Evolutionary conservation across 192 early-diverging fungal species (phyloP).

Genomic region (Phycomyces blakesleeanus): DNA sequence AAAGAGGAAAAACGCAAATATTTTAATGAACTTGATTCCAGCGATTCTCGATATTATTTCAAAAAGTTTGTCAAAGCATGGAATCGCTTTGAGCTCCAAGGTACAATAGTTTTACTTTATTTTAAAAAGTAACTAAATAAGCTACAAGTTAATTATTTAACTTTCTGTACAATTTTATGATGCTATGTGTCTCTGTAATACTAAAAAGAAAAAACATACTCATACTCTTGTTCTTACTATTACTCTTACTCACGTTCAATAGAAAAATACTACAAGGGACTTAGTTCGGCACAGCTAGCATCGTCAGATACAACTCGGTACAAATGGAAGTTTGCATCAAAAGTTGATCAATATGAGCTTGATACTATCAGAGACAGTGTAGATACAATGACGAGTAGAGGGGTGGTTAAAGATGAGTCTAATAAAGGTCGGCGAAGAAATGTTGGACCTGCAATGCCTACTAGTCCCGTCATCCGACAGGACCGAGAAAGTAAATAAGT

Average conservation of each 20-base stretch:
- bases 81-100: constrained; percentile 70
- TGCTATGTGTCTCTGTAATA: too few relatives aligned
- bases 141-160: too few relatives aligned
- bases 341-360: constrained; percentile 47
- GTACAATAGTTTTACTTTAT: constrained; percentile 33
- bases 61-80: constrained; percentile 83
- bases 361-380: constrained; percentile 55
- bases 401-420: neutral
- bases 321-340: constrained; percentile 69
- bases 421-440: neutral
- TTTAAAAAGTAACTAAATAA: too few relatives aligned
- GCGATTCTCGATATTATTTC: constrained; percentile 71
- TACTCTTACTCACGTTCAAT: neutral
- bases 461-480: neutral
- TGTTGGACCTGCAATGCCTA: constrained; percentile 11
- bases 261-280: constrained; percentile 69
- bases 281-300: constrained; percentile 59
- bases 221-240: too few relatives aligned
- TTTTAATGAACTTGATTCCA: constrained; percentile 70
- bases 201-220: too few relatives aligned
- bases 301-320: constrained; percentile 65
- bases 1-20: constrained; percentile 65
- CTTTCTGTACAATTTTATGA: too few relatives aligned
- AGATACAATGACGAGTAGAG: constrained; percentile 51
- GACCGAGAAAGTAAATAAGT: neutral